Conservation (phyloP, 306 rosid genomes). For the Psophocarpus tetragonolobus region DNA sequence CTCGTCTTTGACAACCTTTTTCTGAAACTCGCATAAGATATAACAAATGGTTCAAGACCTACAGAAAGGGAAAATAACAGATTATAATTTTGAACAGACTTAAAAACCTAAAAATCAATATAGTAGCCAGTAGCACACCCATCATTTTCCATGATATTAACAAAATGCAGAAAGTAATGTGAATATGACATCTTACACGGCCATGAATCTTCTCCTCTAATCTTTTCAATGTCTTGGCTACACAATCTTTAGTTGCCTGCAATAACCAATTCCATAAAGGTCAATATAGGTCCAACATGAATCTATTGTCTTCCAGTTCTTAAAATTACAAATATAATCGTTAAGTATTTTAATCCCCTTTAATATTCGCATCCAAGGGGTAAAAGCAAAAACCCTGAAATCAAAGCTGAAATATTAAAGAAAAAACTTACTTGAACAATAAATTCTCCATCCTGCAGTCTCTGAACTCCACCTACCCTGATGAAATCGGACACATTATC, state of each 20-base stretch:
- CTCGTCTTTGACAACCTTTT: constrained; percentile 75
- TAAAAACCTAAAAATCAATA: not conserved
- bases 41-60: constrained; percentile 88
- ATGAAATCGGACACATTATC: constrained; percentile 97
- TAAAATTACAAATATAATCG: not conserved
- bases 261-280: constrained; percentile 31
- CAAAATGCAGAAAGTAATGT: constrained; percentile 19
- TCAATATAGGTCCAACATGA: constrained; percentile 21
- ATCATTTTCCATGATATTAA: constrained; percentile 15
- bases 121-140: not conserved
- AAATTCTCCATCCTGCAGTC: constrained; percentile 96
- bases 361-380: constrained; percentile 25
- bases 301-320: constrained; percentile 8
- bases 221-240: constrained; percentile 97
- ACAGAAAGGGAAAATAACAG: constrained; percentile 35
- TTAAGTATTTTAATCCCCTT: not conserved
- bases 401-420: constrained; percentile 8
- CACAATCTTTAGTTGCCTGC: constrained; percentile 99
- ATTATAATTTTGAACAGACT: constrained; percentile 37
- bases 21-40: constrained; percentile 91
- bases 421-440: constrained; percentile 81
- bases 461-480: constrained; percentile 96
- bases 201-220: constrained; percentile 96
- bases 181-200: constrained; percentile 61
- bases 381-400: constrained; percentile 23